These are phyloP conservation scores for Trametes polyzona DNA, from an alignment of 1,284 basidiomycete genomes.

Conservation along the genomic window DNA sequence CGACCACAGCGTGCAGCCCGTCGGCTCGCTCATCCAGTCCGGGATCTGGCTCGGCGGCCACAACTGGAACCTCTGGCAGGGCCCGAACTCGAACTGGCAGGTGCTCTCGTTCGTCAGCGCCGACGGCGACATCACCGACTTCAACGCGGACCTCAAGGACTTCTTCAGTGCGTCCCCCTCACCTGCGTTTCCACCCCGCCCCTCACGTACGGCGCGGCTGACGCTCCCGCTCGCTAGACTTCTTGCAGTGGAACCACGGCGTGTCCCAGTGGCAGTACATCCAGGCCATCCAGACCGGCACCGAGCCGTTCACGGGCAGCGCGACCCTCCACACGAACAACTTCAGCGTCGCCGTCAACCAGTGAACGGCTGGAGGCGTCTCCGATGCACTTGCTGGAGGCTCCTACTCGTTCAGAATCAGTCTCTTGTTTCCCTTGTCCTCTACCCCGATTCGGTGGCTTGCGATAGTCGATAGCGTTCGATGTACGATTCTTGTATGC, in stretches of 20 bases:
- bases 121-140: constrained; percentile 51
- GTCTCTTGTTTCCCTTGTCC: not conserved
- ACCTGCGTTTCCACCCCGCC: not conserved
- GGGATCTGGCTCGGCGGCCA: constrained; percentile 50
- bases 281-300: constrained; percentile 66
- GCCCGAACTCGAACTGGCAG: constrained; percentile 59
- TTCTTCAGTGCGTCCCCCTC: constrained; percentile 51
- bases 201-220: not conserved
- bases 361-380: no score
- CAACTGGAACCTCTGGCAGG: constrained; percentile 61
- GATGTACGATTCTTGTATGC: not conserved
- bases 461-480: no score
- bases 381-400: no score
- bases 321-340: constrained; percentile 32
- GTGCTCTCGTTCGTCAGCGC: constrained; percentile 59
- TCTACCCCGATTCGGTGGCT: not conserved
- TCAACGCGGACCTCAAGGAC: constrained; percentile 55
- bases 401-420: no score
- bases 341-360: constrained; percentile 31
- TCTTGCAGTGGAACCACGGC: constrained; percentile 32
- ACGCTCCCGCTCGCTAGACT: constrained; percentile 23
- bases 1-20: constrained; percentile 50
- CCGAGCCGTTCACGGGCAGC: constrained; percentile 72
- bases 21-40: constrained; percentile 52
- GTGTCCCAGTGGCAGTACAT: constrained; percentile 47